phyloP scores from a whole-genome alignment of 768 basidiomycete genomes.

The Lentinula raphanica region DNA sequence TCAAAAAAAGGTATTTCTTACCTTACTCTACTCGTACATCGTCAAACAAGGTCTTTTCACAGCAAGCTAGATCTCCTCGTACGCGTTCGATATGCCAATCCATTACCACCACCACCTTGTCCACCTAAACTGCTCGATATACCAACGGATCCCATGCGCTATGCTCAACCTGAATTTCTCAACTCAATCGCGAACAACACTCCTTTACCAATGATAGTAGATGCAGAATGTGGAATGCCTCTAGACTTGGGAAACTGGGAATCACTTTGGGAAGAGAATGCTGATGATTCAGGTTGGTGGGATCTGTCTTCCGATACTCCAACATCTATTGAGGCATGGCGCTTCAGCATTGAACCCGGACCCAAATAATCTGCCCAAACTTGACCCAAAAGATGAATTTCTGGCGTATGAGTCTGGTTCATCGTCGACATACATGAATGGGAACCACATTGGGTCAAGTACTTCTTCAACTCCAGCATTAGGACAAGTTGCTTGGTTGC shows the following conservation, averaged over 20 bases:
- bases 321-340: background rate
- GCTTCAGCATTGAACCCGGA: slow-evolving; percentile 60
- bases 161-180: slow-evolving; percentile 82
- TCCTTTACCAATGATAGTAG: slow-evolving; percentile 91
- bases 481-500: slow-evolving; percentile 80
- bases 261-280: slow-evolving; percentile 78
- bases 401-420: slow-evolving; percentile 62
- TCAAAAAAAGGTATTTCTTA: slow-evolving; percentile 44
- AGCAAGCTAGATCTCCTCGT: slow-evolving; percentile 85
- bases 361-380: slow-evolving; percentile 44
- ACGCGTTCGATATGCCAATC: slow-evolving; percentile 90
- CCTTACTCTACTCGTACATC: slow-evolving; percentile 15
- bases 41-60: slow-evolving; percentile 25
- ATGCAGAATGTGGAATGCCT: slow-evolving; percentile 96
- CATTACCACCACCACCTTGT: slow-evolving; percentile 92
- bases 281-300: slow-evolving; percentile 55
- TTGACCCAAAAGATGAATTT: slow-evolving; percentile 74
- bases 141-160: slow-evolving; percentile 84
- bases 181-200: slow-evolving; percentile 75
- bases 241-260: slow-evolving; percentile 82
- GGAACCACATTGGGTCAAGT: slow-evolving; percentile 25
- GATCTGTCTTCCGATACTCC: background rate
- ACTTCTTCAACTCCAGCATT: slow-evolving; percentile 40
- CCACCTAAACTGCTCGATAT: slow-evolving; percentile 93
- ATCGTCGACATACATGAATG: slow-evolving; percentile 29